Base-by-base conservation (phyloP, 257 asterid species). In the Buddleja alternifolia region DNA sequence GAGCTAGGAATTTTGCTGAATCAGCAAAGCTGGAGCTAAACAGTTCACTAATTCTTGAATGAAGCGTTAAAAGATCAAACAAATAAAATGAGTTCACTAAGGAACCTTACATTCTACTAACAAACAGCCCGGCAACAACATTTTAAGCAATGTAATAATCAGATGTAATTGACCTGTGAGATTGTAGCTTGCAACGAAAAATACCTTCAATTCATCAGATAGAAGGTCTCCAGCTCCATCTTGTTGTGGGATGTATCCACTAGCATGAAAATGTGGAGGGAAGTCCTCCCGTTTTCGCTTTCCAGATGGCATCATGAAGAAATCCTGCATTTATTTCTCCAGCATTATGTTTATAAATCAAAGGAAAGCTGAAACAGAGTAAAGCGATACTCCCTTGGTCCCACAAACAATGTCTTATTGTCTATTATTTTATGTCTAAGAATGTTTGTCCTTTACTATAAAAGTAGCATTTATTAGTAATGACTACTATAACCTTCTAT, bases 171-270 rank as follows among this genome's bases (percentile, higher is more conserved):
- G 19, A 67, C 34, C n/a, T n/a, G 5, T 29, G 34, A 29, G 34
- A 29, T 29, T 29, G 34, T 29, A 29, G 34, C 34, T 29, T 29
- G 34, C 40, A 47, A 63, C 7, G 19, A 79, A 48, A 69, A 39
- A 11, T 41, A 86, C 98, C 93, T 93, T 83, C 45, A 73, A 54
- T 42, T 69, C 87, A 69, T 80, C 80, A 58, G 85, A 72, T 57
- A 70, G 67, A 47, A 72, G 46, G 64, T 87, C 96, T 29, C 86
- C 90, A 56, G 97, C 89, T 68, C 98, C 98, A 82, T 93, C 98
- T 80, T 88, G 98, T 76, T 93, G 98, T 17, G 98, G 97, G 77
- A 93, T 93, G 81, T 82, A 85, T 66, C 94, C 95, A 61, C 90
- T 92, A 75, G 88, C 72, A 53, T 75, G 80, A 74, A 78, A 79